A percentile compares a stretch with the other conserved stretches of the same genome.
Evolutionary conservation across 306 rosid species (phyloP).

Genomic region (Sesbania bispinosa): DNA sequence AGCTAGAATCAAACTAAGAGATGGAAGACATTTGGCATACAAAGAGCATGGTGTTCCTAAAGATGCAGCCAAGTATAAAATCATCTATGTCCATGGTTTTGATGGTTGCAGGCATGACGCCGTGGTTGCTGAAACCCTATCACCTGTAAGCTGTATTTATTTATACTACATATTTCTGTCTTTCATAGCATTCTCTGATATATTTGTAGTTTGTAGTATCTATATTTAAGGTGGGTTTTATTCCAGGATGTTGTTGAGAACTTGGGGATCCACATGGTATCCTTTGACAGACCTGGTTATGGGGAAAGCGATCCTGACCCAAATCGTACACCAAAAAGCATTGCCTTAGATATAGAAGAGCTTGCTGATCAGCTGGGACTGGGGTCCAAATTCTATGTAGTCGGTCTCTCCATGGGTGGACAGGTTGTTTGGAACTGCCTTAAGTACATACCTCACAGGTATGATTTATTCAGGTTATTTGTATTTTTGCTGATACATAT

Average conservation of each 20-base stretch:
- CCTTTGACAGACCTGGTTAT: constrained; percentile 91
- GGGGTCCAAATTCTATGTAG: constrained; percentile 71
- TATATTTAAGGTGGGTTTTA: constrained; percentile 19
- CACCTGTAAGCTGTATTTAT: constrained; percentile 51
- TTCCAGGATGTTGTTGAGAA: constrained; percentile 59
- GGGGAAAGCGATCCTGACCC: constrained; percentile 98
- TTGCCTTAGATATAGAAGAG: constrained; percentile 79
- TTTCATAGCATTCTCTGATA: neutral
- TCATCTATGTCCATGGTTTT: constrained; percentile 58
- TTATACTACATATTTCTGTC: neutral
- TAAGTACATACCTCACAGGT: constrained; percentile 86
- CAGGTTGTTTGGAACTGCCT: constrained; percentile 77
- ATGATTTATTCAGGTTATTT: constrained; percentile 10
- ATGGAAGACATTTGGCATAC: constrained; percentile 89
- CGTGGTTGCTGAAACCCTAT: constrained; percentile 37
- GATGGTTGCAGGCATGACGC: constrained; percentile 64
- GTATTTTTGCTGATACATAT: neutral
- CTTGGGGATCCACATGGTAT: constrained; percentile 56
- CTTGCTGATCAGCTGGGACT: constrained; percentile 77
- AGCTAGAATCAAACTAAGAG: constrained; percentile 68
- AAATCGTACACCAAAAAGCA: constrained; percentile 58
- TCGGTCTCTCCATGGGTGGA: constrained; percentile 86
- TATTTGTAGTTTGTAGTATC: neutral
- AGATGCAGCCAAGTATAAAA: constrained; percentile 63
- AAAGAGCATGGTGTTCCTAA: constrained; percentile 73